A percentile compares a stretch with the other conserved stretches of the same genome.
Evolutionary conservation across 768 basidiomycete genomes (phyloP).

Genomic region (Tulasnella sp.): DNA sequence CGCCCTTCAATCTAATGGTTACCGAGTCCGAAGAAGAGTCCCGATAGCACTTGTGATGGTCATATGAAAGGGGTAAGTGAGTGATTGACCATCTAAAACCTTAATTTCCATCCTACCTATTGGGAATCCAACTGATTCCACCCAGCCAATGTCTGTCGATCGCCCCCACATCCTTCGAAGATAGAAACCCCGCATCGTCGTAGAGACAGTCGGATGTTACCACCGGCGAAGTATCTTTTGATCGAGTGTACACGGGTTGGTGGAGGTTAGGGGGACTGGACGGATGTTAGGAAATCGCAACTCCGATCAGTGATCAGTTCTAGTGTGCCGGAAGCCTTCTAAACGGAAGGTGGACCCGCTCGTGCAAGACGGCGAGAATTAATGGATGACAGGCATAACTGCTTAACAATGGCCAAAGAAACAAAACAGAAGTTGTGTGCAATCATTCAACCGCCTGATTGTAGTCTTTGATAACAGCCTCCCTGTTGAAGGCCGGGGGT

Average conservation of each 20-base stretch:
- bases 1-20: background rate
- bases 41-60: background rate
- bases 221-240: background rate
- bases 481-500: background rate
- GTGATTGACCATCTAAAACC: background rate
- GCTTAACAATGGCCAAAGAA: background rate
- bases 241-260: background rate
- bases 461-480: background rate
- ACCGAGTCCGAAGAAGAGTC: background rate
- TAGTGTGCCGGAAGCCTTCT: background rate
- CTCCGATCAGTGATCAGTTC: background rate
- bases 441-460: background rate
- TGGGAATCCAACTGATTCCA: too few relatives aligned
- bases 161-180: background rate
- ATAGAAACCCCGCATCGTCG: background rate
- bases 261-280: background rate
- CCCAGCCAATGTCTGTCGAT: background rate
- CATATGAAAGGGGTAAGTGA: background rate
- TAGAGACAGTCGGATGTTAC: background rate
- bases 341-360: background rate
- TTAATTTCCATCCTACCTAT: background rate
- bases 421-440: too few relatives aligned
- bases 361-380: background rate
- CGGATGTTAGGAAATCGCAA: background rate
- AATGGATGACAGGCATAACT: background rate